These are phyloP conservation scores for Artemisia annua DNA, from an alignment of 129 eudicot genomes.

Conservation along the genomic window DNA sequence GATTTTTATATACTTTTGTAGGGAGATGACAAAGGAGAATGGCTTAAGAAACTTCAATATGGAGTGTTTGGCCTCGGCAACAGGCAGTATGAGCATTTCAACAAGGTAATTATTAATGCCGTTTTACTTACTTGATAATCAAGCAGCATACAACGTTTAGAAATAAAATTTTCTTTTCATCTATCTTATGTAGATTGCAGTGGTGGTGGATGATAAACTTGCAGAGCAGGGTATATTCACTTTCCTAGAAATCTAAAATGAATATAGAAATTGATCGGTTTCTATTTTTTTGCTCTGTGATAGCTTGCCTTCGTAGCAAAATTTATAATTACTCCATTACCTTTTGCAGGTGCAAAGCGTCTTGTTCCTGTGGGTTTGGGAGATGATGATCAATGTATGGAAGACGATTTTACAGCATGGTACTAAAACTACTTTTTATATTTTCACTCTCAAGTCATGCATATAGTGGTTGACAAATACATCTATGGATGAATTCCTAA, in stretches of 20 bases:
- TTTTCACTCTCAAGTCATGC: no score
- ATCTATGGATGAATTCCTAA: not conserved
- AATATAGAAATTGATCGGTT: not conserved
- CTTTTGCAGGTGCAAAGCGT: constrained; percentile 63
- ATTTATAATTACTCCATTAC: constrained; percentile 7
- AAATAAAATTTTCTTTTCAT: constrained; percentile 10
- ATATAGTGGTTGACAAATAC: not conserved
- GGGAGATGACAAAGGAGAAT: constrained; percentile 69
- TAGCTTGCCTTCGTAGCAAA: not conserved
- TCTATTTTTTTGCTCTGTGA: not conserved
- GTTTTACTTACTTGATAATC: not conserved
- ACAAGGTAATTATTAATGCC: constrained; percentile 54
- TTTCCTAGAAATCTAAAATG: not conserved
- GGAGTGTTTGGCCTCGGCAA: constrained; percentile 94
- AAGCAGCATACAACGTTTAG: not conserved
- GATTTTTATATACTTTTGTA: not conserved
- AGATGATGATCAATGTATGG: constrained; percentile 92
- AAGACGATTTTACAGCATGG: constrained; percentile 88
- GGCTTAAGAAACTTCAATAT: constrained; percentile 76
- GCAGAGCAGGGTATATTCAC: constrained; percentile 62
- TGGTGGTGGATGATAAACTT: constrained; percentile 55
- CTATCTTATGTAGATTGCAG: constrained; percentile 49
- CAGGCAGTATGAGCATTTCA: constrained; percentile 90
- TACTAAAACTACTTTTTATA: constrained; percentile 21
- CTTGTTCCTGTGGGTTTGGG: constrained; percentile 81